A percentile compares a stretch with the other conserved stretches of the same genome.
Conservation (phyloP, 2,329 filamentous ascomycete species). For the Hypocreales sp. region DNA sequence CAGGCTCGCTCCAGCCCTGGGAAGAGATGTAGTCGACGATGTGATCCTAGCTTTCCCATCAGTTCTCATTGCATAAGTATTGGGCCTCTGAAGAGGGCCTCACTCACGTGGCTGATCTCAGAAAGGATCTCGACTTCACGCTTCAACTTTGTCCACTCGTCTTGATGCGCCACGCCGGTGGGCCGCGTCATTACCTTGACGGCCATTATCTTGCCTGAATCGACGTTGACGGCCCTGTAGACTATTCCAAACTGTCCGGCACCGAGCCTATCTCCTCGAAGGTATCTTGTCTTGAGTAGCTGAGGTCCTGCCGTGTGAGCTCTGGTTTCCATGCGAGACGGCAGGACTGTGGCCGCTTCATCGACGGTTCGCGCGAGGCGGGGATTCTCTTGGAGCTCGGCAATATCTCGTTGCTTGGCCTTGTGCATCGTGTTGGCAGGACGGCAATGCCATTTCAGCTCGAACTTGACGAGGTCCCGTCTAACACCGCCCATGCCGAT, state of each 20-base stretch:
- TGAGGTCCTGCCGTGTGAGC: not conserved
- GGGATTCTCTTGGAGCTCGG: not conserved
- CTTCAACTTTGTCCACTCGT: not conserved
- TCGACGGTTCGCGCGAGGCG: not conserved
- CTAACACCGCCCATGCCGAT: constrained; percentile 3
- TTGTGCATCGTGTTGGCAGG: not conserved
- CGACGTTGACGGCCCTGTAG: not conserved
- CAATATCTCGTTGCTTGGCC: not conserved
- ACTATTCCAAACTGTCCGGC: not conserved
- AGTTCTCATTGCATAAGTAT: not conserved
- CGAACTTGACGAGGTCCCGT: constrained; percentile 1
- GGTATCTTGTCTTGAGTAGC: not conserved
- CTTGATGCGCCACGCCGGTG: too few species aligned
- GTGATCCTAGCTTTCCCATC: too few species aligned
- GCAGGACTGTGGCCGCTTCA: not conserved
- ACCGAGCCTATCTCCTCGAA: not conserved
- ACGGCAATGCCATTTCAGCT: not conserved
- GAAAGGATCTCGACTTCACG: not conserved
- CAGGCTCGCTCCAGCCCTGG: constrained; percentile 1
- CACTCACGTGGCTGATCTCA: not conserved
- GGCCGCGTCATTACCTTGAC: not conserved
- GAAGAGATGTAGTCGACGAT: constrained; percentile 4
- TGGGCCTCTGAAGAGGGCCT: too few species aligned
- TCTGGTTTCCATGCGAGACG: not conserved
- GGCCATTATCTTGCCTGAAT: not conserved